Evolutionary conservation across 2,329 filamentous ascomycete species (phyloP).

Genomic region (Biscogniauxia sp.): DNA sequence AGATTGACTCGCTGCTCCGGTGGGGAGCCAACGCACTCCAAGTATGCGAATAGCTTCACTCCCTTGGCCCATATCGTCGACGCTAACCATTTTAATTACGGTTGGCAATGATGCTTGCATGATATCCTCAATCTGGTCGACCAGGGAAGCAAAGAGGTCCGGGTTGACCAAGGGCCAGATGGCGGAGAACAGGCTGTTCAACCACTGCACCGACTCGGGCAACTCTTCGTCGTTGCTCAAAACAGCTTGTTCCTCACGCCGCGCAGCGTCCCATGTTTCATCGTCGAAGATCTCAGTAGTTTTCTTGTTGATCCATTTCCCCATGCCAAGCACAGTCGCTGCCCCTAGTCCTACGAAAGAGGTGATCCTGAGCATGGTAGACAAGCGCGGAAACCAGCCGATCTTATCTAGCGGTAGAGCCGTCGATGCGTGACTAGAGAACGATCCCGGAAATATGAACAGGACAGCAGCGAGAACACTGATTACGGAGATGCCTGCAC

Average conservation of each 20-base stretch:
- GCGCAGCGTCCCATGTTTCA: constrained; percentile 65
- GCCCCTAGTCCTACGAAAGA: constrained; percentile 29
- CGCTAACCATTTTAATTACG: constrained; percentile 69
- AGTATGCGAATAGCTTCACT: constrained; percentile 69
- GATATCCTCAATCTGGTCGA: constrained; percentile 73
- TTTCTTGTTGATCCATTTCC: constrained; percentile 60
- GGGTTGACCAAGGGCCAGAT: constrained; percentile 76
- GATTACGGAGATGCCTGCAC: constrained; percentile 35
- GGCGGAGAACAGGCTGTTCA: constrained; percentile 65
- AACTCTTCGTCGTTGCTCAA: constrained; percentile 44
- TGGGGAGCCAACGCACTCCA: constrained; percentile 70
- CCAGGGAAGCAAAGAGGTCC: constrained; percentile 66
- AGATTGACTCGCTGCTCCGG: constrained; percentile 63
- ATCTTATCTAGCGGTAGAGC: background rate
- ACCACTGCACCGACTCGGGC: constrained; percentile 68
- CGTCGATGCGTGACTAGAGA: constrained; percentile 12
- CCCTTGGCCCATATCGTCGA: constrained; percentile 74
- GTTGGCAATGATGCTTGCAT: constrained; percentile 75
- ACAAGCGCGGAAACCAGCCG: constrained; percentile 13
- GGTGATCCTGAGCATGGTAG: constrained; percentile 21
- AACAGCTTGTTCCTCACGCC: constrained; percentile 48
- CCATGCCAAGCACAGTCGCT: constrained; percentile 43
- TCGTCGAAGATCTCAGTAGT: constrained; percentile 64
- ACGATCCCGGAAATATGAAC: constrained; percentile 23
- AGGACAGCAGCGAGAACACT: constrained; percentile 28